Evolutionary conservation across 352 stramenopile genomes (phyloP).

Genomic region (Globisporangium iwayamae): DNA sequence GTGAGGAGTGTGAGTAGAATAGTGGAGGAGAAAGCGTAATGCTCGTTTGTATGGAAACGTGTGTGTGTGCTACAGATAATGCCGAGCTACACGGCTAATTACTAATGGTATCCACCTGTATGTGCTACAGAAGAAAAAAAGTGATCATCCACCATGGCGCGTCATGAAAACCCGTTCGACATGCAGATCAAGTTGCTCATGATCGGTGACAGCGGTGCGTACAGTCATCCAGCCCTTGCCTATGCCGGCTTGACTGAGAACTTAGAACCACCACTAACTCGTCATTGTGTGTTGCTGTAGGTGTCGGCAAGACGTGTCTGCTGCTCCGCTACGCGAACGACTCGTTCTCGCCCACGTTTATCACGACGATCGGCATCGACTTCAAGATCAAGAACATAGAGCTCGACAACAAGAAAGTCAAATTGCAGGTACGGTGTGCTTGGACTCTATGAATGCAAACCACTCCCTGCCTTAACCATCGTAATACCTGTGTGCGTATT

Average conservation of each 20-base stretch:
- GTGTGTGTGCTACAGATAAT: not conserved
- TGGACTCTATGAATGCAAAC: not conserved
- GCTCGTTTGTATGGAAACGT: not conserved
- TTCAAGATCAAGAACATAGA: constrained; percentile 94
- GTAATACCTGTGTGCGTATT: not conserved
- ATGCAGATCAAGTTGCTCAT: constrained; percentile 99
- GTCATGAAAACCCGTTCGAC: constrained; percentile 92
- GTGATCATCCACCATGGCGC: constrained; percentile 56
- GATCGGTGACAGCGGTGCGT: constrained; percentile 95
- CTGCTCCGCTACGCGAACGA: constrained; percentile 88
- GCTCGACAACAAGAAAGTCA: constrained; percentile 96
- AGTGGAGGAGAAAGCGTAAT: not conserved
- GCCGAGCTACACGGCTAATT: not conserved
- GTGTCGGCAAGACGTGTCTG: constrained; percentile 88
- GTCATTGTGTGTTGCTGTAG: constrained; percentile 24
- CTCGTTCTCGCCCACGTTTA: constrained; percentile 89
- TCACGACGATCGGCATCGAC: constrained; percentile 88
- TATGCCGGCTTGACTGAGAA: not conserved
- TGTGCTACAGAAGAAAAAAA: constrained; percentile 17
- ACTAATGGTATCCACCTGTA: constrained; percentile 11
- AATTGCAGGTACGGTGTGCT: constrained; percentile 77
- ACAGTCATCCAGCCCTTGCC: not conserved
- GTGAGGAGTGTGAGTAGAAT: not conserved
- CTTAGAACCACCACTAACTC: not conserved
- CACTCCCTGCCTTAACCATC: not conserved